phyloP scores from a whole-genome alignment of 2,329 filamentous ascomycete species.

The Dothiorella sarmentorum region DNA sequence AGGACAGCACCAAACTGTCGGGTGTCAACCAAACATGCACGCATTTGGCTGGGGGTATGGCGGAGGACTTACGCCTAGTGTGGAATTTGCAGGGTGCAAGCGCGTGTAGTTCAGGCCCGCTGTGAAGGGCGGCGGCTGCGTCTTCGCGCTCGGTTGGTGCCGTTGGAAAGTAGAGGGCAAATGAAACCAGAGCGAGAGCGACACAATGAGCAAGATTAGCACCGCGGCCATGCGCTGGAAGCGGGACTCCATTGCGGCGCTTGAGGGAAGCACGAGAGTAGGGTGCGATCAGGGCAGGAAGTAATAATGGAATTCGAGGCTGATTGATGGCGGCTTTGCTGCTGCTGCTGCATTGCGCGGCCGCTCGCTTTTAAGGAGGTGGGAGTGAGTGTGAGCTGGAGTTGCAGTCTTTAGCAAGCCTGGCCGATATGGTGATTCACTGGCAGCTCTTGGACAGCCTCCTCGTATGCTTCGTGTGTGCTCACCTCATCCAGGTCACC shows the following conservation, averaged over 20 bases:
- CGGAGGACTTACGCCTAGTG: conserved; percentile 22
- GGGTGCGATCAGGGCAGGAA: background rate
- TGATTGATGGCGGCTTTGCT: background rate
- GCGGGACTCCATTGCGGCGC: conserved; percentile 17
- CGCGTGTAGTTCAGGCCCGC: conserved; percentile 15
- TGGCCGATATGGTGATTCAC: background rate
- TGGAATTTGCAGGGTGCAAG: conserved; percentile 23
- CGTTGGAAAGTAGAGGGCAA: background rate
- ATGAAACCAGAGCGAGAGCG: conserved; percentile 10
- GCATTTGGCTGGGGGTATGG: background rate
- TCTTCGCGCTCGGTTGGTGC: background rate
- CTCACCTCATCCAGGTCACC: background rate
- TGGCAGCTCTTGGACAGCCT: background rate
- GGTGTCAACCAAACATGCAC: background rate
- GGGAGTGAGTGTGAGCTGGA: background rate
- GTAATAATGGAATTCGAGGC: background rate
- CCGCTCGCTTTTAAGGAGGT: background rate
- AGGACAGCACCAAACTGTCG: conserved; percentile 38
- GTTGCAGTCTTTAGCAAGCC: background rate
- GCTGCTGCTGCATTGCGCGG: background rate
- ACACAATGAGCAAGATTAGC: conserved; percentile 10
- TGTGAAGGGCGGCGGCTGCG: conserved; percentile 3
- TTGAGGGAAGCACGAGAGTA: conserved; percentile 1
- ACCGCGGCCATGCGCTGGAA: conserved; percentile 13
- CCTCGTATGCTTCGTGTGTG: conserved; percentile 3